Evolutionary conservation across 2,329 filamentous ascomycete species (phyloP), one percentile per base, ranked within the genome.

Genomic region (Nigrospora osmanthi): DNA sequence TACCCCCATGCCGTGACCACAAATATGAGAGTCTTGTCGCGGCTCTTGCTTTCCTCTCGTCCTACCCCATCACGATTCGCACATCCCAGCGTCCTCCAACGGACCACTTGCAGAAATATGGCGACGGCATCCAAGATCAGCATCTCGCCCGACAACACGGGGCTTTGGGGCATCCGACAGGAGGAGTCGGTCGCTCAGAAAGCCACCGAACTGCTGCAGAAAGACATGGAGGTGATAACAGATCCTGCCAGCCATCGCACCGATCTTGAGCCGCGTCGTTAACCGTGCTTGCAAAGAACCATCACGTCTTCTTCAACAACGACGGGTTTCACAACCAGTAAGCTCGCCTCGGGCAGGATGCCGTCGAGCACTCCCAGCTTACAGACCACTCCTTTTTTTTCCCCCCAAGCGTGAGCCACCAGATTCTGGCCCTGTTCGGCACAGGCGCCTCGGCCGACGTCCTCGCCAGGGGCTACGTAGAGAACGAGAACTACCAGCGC

Each of bases 231-330:
- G 66, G 69, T 75, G 54, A 31, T 57, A 38, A 15, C 38, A 23
- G 31, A 30, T 28, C 39, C 36, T 23, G 16, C 11, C 34, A 12
- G 17, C 39, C 30, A 42, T 46, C 39, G 52, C 38, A 47, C 40
- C 39, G 32, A 30, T 40, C 10, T 33, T 37, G 28, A 23, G 38
- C 44, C 17, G 38, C 44, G 42, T 13, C 16, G 11, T 34, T 35
- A 28, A 47, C 19, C 13, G 16, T 3, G 31, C 13, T 12, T 42
- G 12, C 9, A 3, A 42, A 72, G 67, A 67, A 66, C 32, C 79
- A 89, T 54, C 86, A 95, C 58, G 83, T 89, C 47, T 94, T 84
- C 66, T 95, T 89, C 72, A 94, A 93, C 49, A 48, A 74, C 0
- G 58, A 63, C 2, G 84, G 85, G 0, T 94, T 85, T 50, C 90